Evolutionary conservation across 768 basidiomycete genomes (phyloP), one percentile per base, ranked within the genome.

Genomic region (Pulveroboletus sp.): DNA sequence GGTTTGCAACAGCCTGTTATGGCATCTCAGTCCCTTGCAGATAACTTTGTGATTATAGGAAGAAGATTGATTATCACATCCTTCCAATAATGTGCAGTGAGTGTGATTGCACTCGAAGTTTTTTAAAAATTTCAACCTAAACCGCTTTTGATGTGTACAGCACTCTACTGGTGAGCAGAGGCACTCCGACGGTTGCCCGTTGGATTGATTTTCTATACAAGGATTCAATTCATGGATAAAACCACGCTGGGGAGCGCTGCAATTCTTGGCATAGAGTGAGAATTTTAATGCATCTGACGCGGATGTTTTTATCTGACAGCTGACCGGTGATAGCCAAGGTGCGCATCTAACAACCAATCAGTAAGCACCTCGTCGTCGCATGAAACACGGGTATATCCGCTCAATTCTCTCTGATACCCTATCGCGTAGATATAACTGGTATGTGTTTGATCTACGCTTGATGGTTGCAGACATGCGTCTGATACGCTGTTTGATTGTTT

Each of bases 201-300:
- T 16, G 8, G 20, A 6, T 6, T 39, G 10, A 42, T 31, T 32
- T 14, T 13, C 21, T 25, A 13, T 20, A 8, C n/a, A 50, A 82
- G 85, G 77, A 75, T 88, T n/a, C 85, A 87, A 60, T 87, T 82
- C 51, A 87, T 87, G 82, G 86, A 87, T 53, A 87, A 87, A 67
- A 82, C 80, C 0, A 88, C 85, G 0, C 69, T 87, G 4, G 85
- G 84, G 1, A 79, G 75, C 49, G 59, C 84, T 1, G 79, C 86
- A 2, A 85, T 88, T 52, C 73, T 89, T 37, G 87, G 87, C 1
- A 87, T 88, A 57, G 68, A 70, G 87, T 84, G 31, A 51, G 76
- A 52, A 36, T 46, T 17, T 25, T 11, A n/a, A n/a, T n/a, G n/a
- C n/a, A n/a, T n/a, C n/a, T n/a, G n/a, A n/a, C n/a, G n/a, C n/a